Evolutionary conservation across 1,284 basidiomycete species (phyloP), one percentile per base, ranked within the genome.

Genomic region (Rhodotorula sp.): DNA sequence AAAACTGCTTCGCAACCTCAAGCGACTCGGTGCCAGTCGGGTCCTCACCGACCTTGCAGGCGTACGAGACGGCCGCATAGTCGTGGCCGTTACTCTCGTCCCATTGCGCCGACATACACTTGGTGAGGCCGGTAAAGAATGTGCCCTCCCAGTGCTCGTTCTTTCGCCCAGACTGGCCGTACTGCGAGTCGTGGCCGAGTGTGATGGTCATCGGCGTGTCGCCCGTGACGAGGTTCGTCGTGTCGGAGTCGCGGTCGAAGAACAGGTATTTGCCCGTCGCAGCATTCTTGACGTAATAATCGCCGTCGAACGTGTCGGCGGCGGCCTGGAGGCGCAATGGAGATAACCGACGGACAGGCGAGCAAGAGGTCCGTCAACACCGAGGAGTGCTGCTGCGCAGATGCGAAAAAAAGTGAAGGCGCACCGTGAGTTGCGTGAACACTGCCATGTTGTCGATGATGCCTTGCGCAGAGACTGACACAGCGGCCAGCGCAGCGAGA

Each of bases 11-110:
- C 13, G 68, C 67, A 11, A 66, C 57, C 48, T 72, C 71, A 53
- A 72, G 71, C 22, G 65, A 50, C 47, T 69, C 68, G 18, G 65
- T 59, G n/a, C 71, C 71, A n/a, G 57, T 46, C 4, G 44, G 44
- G 40, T 44, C 26, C 5, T 46, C 51, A 28, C 67, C 71, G 34
- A 67, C 68, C 56, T 67, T 67, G 62, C 71, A 72, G 9, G 68
- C 71, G 68, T 72, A 72, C 16, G 68, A 67, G 10, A 72, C 71
- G 37, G 68, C 71, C n/a, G 71, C 71, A 46, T 54, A n/a, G 56
- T 72, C 68, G 44, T 50, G 20, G 6, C 70, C 71, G 37, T 48
- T 34, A 15, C 55, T 37, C n/a, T 59, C 52, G 48, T 59, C 63
- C 68, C 65, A 72, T 48, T 72, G 71, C 15, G 63, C 59, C 13